Evolutionary conservation across 2,329 filamentous ascomycete genomes (phyloP).

Genomic region (Sporothrix schenckii): DNA sequence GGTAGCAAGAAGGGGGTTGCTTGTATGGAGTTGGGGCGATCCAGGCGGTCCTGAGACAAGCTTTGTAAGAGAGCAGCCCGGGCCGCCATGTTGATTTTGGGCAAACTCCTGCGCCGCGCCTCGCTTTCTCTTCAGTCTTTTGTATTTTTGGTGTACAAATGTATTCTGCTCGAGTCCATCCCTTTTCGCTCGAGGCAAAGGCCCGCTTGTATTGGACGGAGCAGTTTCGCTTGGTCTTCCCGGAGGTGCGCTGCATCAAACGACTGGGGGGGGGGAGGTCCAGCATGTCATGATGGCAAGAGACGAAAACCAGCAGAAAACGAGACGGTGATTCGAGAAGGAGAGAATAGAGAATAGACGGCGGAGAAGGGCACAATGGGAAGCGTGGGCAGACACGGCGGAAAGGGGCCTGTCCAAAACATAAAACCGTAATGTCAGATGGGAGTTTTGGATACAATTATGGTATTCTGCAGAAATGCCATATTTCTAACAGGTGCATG

Average conservation of each 20-base stretch:
- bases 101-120: no score
- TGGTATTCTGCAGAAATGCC: constrained; percentile 19
- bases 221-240: constrained; percentile 26
- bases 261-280: background rate
- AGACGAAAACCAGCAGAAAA: background rate
- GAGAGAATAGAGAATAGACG: constrained; percentile 3
- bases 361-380: constrained; percentile 16
- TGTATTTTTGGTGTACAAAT: background rate
- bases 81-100: background rate
- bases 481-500: background rate
- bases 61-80: constrained; percentile 29
- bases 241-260: constrained; percentile 28
- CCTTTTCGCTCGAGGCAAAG: background rate
- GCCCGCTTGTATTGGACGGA: constrained; percentile 19
- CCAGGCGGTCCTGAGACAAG: constrained; percentile 31
- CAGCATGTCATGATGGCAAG: background rate
- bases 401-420: constrained; percentile 1
- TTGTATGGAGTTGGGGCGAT: constrained; percentile 25
- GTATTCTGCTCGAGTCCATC: no score
- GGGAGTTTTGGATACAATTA: constrained; percentile 20
- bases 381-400: constrained; percentile 17
- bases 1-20: background rate
- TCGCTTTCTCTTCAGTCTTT: background rate
- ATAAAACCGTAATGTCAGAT: background rate
- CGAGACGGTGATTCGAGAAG: no score